A percentile compares a stretch with the other conserved stretches of the same genome.
Conservation (phyloP, 2,329 filamentous ascomycete genomes). For the Penicillium sp. region DNA sequence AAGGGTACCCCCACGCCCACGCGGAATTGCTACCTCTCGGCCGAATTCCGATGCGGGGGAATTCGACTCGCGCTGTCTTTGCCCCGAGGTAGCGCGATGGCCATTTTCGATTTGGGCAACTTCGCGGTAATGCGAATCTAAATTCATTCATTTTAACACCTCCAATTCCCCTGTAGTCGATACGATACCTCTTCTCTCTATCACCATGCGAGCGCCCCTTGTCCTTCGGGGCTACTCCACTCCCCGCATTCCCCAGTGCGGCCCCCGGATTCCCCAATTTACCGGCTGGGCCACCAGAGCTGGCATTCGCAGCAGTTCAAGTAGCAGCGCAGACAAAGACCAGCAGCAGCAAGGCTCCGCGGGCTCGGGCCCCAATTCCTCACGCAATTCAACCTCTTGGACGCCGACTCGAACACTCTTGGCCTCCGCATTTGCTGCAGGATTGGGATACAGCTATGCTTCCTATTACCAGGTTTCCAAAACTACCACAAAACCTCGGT, state of each 20-base stretch:
- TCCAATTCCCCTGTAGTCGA: not conserved
- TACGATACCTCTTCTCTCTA: not conserved
- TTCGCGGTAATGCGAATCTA: not conserved
- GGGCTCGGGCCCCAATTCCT: conserved; percentile 15
- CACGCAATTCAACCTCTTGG: conserved; percentile 32
- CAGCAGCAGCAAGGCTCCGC: conserved; percentile 19
- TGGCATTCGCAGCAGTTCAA: conserved; percentile 26
- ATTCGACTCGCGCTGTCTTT: conserved; percentile 3
- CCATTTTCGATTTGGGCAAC: not conserved
- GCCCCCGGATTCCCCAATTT: conserved; percentile 21
- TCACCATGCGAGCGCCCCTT: conserved; percentile 28
- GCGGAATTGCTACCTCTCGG: conserved; percentile 21
- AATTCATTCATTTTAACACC: not conserved
- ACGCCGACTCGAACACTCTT: conserved; percentile 53
- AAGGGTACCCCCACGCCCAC: conserved; percentile 12
- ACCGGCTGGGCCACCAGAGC: conserved; percentile 7
- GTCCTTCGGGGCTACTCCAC: conserved; percentile 32
- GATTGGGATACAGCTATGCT: conserved; percentile 58
- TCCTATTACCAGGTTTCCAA: conserved; percentile 40
- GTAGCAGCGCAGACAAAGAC: not conserved
- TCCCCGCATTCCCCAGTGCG: conserved; percentile 29
- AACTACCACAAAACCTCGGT: conserved; percentile 33
- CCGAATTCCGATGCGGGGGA: conserved; percentile 23
- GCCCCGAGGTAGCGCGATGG: conserved; percentile 1
- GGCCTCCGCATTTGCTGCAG: conserved; percentile 54